A percentile compares a stretch with the other conserved stretches of the same genome.
phyloP scores from a whole-genome alignment of 495 filamentous ascomycete genomes.

The Aspergillus bertholletiae region DNA sequence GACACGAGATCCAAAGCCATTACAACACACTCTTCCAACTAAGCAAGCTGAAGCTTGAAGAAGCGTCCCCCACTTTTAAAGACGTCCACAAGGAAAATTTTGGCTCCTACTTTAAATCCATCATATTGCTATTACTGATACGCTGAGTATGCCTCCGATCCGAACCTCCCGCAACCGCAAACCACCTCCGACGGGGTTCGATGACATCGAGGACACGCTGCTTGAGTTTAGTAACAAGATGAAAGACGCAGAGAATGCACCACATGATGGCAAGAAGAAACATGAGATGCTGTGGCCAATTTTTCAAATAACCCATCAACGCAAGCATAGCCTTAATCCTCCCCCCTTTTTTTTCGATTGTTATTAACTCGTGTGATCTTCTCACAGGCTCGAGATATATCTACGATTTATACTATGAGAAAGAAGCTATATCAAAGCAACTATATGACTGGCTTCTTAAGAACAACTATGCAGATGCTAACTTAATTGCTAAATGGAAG shows the following conservation, averaged over 20 bases:
- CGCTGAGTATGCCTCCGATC: slow-evolving; percentile 72
- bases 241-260: slow-evolving; percentile 91
- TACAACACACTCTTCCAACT: neutral
- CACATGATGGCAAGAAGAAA: slow-evolving; percentile 73
- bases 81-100: neutral
- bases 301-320: slow-evolving; percentile 95
- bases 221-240: slow-evolving; percentile 96
- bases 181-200: slow-evolving; percentile 91
- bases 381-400: slow-evolving; percentile 73
- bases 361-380: neutral
- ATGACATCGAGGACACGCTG: slow-evolving; percentile 94
- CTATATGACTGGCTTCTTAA: slow-evolving; percentile 97
- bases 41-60: neutral
- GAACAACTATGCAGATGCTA: slow-evolving; percentile 91
- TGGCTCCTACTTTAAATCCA: neutral
- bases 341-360: too few species aligned
- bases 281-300: slow-evolving; percentile 94
- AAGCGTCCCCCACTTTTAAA: neutral
- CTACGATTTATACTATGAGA: slow-evolving; percentile 97
- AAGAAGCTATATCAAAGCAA: slow-evolving; percentile 85
- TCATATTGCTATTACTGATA: neutral
- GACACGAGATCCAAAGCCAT: neutral
- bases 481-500: slow-evolving; percentile 99
- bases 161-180: slow-evolving; percentile 76
- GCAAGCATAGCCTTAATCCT: too few species aligned